Evolutionary conservation across 345 rosid species (phyloP), one percentile per base, ranked within the genome.

Genomic region (Nasturtium officinale): DNA sequence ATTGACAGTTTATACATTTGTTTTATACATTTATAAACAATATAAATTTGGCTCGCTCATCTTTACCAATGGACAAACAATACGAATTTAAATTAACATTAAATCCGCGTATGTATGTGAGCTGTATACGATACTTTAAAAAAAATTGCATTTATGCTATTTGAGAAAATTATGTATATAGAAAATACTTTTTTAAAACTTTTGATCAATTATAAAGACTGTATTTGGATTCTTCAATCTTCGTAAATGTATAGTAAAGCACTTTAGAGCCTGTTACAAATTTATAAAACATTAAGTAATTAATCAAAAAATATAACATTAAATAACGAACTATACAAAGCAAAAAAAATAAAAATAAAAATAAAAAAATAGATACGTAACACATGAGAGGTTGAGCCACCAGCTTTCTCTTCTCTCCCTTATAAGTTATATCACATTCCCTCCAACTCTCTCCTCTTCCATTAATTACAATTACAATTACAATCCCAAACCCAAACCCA

Each of bases 371-470:
- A n/a, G n/a, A n/a, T n/a, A n/a, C n/a, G n/a, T n/a, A 1, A 77
- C 33, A 63, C 60, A 76, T 63, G 66, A 77, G 25, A 35, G 25
- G 25, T 23, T 13, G 80, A 52, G 68, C 80, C 71, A 71, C 77
- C 54, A 56, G 61, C 66, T 37, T 16, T 58, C 71, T 50, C 18
- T 11, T 21, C 21, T 2, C 23, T 23, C 25, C 2, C 25, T 23
- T 23, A 10, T 38, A n/a, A n/a, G n/a, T 70, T 71, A 77, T 71
- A 70, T 70, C 21, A 17, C n/a, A 77, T 71, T 77, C 77, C 77
- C 80, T 77, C 80, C 80, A 71, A 64, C 56, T 57, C 30, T 48
- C 43, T 28, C 57, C 8, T 9, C 30, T 64, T 37, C 78, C 74
- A 72, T 73, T 78, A 59, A 65, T 66, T 23, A 23, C 1, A 23